Conservation (phyloP, 306 rosid genomes). For the Acacia crassicarpa region DNA sequence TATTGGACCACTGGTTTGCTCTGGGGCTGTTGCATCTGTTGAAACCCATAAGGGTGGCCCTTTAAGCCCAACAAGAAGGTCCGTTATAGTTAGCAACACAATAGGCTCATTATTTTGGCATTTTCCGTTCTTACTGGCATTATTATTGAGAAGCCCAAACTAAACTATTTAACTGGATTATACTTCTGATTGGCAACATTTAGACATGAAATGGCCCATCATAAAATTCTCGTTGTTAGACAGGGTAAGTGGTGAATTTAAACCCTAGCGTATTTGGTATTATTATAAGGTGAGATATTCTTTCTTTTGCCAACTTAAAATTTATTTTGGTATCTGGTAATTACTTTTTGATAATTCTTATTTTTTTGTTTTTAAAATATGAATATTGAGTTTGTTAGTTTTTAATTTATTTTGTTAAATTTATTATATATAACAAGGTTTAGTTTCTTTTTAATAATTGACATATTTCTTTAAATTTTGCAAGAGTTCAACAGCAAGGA, state of each 20-base stretch:
- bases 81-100: background rate
- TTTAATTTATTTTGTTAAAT: background rate
- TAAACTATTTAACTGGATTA: background rate
- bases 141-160: background rate
- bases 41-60: background rate
- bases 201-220: background rate
- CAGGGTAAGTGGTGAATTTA: background rate
- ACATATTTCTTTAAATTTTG: background rate
- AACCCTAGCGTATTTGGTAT: background rate
- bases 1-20: background rate
- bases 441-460: background rate
- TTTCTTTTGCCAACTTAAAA: too few relatives aligned
- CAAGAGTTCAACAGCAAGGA: background rate
- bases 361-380: background rate
- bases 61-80: background rate
- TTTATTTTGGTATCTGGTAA: too few relatives aligned
- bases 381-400: background rate
- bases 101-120: background rate
- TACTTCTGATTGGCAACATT: too few relatives aligned
- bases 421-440: background rate
- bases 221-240: background rate
- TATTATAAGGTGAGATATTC: background rate
- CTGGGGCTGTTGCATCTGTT: too few relatives aligned
- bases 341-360: too few relatives aligned
- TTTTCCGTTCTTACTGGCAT: background rate